phyloP scores from a whole-genome alignment of 495 filamentous ascomycete genomes.

The Rostrohypoxylon terebratum region DNA sequence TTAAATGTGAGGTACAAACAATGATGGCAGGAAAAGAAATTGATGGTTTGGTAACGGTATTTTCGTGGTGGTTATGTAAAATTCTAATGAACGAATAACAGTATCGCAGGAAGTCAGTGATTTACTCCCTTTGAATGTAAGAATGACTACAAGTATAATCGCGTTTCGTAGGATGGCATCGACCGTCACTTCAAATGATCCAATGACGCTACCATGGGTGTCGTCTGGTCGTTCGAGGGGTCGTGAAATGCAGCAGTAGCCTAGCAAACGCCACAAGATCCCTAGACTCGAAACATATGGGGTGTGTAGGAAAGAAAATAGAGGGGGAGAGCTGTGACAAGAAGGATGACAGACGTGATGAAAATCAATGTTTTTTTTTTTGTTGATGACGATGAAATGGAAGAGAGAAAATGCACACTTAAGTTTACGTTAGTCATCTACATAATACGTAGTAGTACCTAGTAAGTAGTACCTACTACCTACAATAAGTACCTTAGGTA shows the following conservation, averaged over 20 bases:
- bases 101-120: constrained; percentile 14
- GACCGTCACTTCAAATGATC: constrained; percentile 28
- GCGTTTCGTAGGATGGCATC: constrained; percentile 25
- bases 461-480: too few relatives aligned
- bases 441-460: background rate
- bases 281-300: constrained; percentile 10
- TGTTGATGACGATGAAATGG: constrained; percentile 38
- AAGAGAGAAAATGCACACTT: constrained; percentile 14
- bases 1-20: background rate
- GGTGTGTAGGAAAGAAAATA: constrained; percentile 4
- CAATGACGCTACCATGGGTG: constrained; percentile 26
- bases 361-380: constrained; percentile 24
- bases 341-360: background rate
- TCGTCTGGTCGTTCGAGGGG: constrained; percentile 5
- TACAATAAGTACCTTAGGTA: background rate
- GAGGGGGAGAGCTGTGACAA: background rate
- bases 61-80: background rate
- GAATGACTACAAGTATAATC: constrained; percentile 2
- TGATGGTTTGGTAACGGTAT: background rate
- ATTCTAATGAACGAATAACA: constrained; percentile 12
- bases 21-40: background rate
- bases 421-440: constrained; percentile 7
- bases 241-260: background rate
- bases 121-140: background rate
- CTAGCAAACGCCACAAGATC: constrained; percentile 1